Conservation (phyloP, 148 eudicot genomes). For the Nepenthes mirabilis region DNA sequence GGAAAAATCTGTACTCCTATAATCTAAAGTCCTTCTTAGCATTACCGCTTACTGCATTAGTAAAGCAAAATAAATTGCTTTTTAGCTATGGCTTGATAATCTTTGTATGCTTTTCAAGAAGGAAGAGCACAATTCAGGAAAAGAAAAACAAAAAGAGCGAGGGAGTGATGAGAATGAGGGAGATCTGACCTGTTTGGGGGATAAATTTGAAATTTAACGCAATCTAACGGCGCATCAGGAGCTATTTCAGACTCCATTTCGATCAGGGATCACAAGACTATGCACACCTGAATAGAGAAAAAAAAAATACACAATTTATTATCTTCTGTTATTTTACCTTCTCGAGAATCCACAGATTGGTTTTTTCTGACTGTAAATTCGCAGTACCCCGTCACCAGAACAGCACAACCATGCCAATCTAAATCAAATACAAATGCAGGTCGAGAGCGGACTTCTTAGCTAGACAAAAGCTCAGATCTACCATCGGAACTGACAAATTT, state of each 20-base stretch:
- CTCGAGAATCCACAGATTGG: too few relatives aligned
- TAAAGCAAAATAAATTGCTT: too few relatives aligned
- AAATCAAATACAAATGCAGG: background rate
- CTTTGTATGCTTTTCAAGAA: too few relatives aligned
- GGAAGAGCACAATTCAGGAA: background rate
- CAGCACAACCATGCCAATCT: background rate
- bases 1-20: too few relatives aligned
- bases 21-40: too few relatives aligned
- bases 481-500: too few relatives aligned
- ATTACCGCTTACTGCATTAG: too few relatives aligned
- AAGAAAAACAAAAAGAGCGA: background rate
- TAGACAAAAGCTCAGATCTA: background rate
- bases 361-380: too few relatives aligned
- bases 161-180: background rate
- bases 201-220: constrained; percentile 48
- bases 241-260: constrained; percentile 44
- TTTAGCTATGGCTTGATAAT: too few relatives aligned
- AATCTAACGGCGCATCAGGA: constrained; percentile 42
- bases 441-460: background rate
- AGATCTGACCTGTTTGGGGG: constrained; percentile 52
- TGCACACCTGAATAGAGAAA: constrained; percentile 11
- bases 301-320: background rate
- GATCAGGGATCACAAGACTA: constrained; percentile 7
- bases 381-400: background rate
- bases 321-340: background rate